Evolutionary conservation across 352 stramenopile species (phyloP), one percentile per base, ranked within the genome.

Genomic region (Pythium graminicola): DNA sequence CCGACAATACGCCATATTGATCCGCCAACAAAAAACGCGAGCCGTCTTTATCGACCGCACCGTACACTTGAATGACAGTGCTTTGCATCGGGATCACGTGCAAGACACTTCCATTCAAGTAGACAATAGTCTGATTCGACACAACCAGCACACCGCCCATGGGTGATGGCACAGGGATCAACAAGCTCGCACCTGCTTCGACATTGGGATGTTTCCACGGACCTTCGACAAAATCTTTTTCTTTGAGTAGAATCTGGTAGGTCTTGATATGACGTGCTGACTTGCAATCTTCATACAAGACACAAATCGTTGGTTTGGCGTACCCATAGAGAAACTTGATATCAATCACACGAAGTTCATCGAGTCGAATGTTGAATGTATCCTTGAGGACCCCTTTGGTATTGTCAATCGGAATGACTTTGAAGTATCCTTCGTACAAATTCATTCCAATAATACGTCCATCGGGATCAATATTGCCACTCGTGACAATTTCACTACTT

Each of bases 311-410:
- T 17, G 85, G 83, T 57, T 91, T 90, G n/a, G 51, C 65, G 63
- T 89, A 90, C 2, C 86, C 89, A 55, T 95, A 71, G 8, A 97
- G 65, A 63, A 97, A 97, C 61, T 96, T 93, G 66, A 97, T 94
- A 59, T 97, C 90, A 50, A 97, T 88, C 42, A 97, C 86, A 36
- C 90, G 74, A 27, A 96, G 66, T 67, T 97, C 90, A 60, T 97
- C 89, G 53, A 97, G 68, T 3, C 86, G 89, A 39, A 97, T 93
- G 65, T 97, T 96, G 67, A 97, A 96, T 32, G 82, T 81, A 32
- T 95, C 84, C 36, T 79, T 79, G 11, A 96, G 69, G 26, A 84
- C 73, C 11, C 85, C 83, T 51, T 83, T 86, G 54, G 64, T 62
- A 35, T 64, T 72, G 57, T 96, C 85, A 55, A 96, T 93, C 38